Base-by-base conservation (phyloP, 306 rosid genomes). In the Herpetospermum pedunculosum region DNA sequence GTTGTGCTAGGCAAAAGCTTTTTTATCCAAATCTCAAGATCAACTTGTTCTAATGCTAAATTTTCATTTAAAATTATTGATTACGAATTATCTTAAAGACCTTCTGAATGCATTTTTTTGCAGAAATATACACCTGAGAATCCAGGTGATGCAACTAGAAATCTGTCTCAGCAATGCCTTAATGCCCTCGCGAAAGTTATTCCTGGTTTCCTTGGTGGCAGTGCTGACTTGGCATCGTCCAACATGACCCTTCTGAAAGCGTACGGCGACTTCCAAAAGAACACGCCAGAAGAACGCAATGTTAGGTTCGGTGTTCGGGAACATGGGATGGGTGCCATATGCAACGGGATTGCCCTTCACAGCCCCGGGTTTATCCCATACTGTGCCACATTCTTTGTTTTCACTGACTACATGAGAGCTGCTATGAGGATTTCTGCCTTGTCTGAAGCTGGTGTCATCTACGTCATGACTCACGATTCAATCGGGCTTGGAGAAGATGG, bases 401-500 rank as follows among this genome's bases (percentile, higher is more conserved):
- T 94, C 87, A 94, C 99, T 0, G 99, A 94, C 83, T 94, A 94
- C 86, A 94, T 94, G 99, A 88, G 99, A 69, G 97, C 83, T 78
- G 99, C 99, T 82, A 94, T 94, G 32, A 91, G 99, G 79, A 78
- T 94, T 69, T 89, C 99, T 35, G 99, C 99, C 43, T 81, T 94
- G 49, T 75, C 86, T 4, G 90, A 81, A 75, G 79, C 92, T 8
- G 76, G 97, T 57, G 99, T 94, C 11, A 91, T 94, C 73, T 89
- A 94, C 25, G 91, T 94, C 58, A 94, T 94, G 99, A 94, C 99
- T 62, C 99, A 94, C 2, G 99, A 94, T 81, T 94, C 99, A 4
- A 95, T 95, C 46, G 99, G 99, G 46, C 97, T 95, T 4, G 99
- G 99, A 78, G 99, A 95, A 84, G 99, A 95, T 67, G 99, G 99